phyloP scores from a whole-genome alignment of 805 yeast species.

The Clavispora asparagi region DNA sequence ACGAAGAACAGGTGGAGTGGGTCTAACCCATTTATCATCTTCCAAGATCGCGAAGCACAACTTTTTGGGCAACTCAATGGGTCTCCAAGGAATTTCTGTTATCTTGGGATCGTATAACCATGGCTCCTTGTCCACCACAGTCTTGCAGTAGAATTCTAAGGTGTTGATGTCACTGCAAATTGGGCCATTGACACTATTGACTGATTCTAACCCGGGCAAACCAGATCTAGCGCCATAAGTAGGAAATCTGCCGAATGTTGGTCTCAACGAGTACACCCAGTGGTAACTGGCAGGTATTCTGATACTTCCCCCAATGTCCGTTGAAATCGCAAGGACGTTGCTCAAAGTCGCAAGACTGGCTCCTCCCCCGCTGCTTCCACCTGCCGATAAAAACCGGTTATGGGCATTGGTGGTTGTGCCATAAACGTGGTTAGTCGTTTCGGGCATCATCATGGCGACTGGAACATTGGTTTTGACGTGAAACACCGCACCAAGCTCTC shows the following conservation, averaged over 20 bases:
- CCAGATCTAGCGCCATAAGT: constrained; percentile 28
- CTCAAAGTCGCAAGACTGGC: constrained; percentile 45
- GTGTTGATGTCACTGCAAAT: constrained; percentile 34
- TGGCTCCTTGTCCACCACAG: constrained; percentile 35
- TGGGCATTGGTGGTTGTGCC: constrained; percentile 46
- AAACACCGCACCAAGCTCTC: constrained; percentile 48
- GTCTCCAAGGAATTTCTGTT: constrained; percentile 49
- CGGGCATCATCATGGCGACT: constrained; percentile 46
- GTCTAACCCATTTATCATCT: constrained; percentile 42
- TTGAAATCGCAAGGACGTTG: constrained; percentile 49
- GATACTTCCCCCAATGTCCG: constrained; percentile 51
- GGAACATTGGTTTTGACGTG: constrained; percentile 53
- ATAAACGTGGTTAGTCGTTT: constrained; percentile 38
- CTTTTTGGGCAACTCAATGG: constrained; percentile 26
- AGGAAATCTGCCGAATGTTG: constrained; percentile 43
- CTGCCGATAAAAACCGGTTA: constrained; percentile 39
- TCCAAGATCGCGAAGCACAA: constrained; percentile 40
- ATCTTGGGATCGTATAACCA: constrained; percentile 47
- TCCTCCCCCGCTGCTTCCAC: constrained; percentile 55
- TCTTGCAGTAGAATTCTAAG: constrained; percentile 34
- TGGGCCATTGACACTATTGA: constrained; percentile 46
- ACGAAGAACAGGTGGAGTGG: constrained; percentile 53
- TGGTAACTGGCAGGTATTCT: constrained; percentile 44
- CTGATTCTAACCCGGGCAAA: constrained; percentile 30
- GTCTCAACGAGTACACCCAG: constrained; percentile 39